Evolutionary conservation across 805 yeast species (phyloP).

Genomic region (Zygoascus flipseniorum): DNA sequence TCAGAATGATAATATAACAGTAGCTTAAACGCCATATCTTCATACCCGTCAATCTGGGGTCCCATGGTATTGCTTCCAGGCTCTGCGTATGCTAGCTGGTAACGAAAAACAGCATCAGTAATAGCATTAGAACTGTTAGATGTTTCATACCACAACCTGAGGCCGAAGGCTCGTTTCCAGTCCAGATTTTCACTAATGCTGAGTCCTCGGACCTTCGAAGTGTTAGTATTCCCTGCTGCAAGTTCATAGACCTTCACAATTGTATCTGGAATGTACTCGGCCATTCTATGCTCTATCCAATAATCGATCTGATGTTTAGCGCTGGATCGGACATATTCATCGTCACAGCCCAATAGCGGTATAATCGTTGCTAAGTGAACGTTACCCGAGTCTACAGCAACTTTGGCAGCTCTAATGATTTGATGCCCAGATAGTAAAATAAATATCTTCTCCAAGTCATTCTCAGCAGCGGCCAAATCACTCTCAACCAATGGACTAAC

Average conservation of each 20-base stretch:
- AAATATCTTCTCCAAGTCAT: constrained; percentile 45
- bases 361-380: constrained; percentile 63
- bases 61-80: constrained; percentile 7
- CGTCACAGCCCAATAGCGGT: constrained; percentile 65
- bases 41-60: neutral
- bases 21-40: constrained; percentile 9
- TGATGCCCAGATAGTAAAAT: constrained; percentile 40
- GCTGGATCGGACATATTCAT: constrained; percentile 42
- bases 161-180: constrained; percentile 57
- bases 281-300: constrained; percentile 47
- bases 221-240: constrained; percentile 36
- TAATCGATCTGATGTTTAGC: constrained; percentile 56
- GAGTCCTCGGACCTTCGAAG: constrained; percentile 12
- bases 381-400: constrained; percentile 54
- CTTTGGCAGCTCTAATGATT: constrained; percentile 49
- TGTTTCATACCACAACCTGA: constrained; percentile 54
- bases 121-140: constrained; percentile 6
- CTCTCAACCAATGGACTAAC: constrained; percentile 31
- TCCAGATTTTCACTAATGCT: constrained; percentile 37
- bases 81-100: neutral
- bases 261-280: constrained; percentile 42
- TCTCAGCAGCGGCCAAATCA: constrained; percentile 26
- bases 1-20: constrained; percentile 12
- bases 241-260: constrained; percentile 56
- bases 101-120: constrained; percentile 17